Evolutionary conservation across 805 yeast species (phyloP).

Genomic region (Blastobotrys mokoenaii): DNA sequence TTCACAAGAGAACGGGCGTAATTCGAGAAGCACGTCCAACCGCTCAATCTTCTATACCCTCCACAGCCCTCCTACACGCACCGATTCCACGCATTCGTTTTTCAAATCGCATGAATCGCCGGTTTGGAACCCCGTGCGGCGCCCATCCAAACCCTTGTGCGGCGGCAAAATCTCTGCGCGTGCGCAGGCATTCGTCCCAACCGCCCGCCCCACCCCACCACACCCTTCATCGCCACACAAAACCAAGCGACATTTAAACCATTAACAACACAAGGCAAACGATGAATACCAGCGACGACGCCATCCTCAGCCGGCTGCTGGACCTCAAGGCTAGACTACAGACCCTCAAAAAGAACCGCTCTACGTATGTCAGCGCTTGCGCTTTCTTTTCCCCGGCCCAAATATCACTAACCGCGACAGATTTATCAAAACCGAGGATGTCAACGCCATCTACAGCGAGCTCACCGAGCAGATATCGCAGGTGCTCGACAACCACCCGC

Average conservation of each 20-base stretch:
- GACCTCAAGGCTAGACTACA: not conserved
- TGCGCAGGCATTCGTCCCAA: too few relatives aligned
- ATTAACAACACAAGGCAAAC: too few relatives aligned
- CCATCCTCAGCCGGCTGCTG: not conserved
- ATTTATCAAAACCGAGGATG: conserved; percentile 28
- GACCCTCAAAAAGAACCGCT: conserved; percentile 2
- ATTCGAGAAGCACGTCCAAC: too few relatives aligned
- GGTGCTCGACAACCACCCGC: conserved; percentile 24
- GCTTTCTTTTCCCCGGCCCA: not conserved
- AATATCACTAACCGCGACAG: conserved; percentile 2
- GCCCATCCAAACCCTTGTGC: too few relatives aligned
- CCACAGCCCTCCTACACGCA: too few relatives aligned
- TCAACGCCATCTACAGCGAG: conserved; percentile 22
- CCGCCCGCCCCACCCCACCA: not conserved
- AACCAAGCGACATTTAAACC: conserved; percentile 14
- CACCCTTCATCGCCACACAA: not conserved
- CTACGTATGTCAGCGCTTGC: conserved; percentile 1
- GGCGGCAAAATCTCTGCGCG: too few relatives aligned
- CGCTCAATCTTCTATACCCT: too few relatives aligned
- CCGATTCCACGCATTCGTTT: too few relatives aligned
- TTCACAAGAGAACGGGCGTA: too few relatives aligned
- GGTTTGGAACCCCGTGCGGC: too few relatives aligned
- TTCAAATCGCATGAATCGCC: too few relatives aligned
- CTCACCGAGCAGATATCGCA: conserved; percentile 24
- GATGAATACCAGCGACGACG: conserved; percentile 5